Base-by-base conservation (phyloP, 2,329 filamentous ascomycete genomes). In the Exophiala xenobiotica region DNA sequence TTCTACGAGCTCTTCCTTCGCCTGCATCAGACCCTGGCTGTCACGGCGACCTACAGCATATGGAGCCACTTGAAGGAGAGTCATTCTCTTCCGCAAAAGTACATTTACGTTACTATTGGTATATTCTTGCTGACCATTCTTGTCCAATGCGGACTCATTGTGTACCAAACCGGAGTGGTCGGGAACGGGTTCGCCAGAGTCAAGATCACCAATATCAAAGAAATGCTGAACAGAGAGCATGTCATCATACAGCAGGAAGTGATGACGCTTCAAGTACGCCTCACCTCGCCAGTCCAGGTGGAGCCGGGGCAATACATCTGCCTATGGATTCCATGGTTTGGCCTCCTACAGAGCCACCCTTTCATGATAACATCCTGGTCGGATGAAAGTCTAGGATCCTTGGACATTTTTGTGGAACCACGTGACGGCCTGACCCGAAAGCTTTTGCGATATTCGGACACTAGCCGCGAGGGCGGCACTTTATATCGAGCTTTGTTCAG, bases 381-480 rank as follows among this genome's bases (percentile, higher is more conserved):
- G 2, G 24, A 6, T n/a, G 48, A 43, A 11, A 56, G 49, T 35
- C 61, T 65, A 49, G 51, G 54, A n/a, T 61, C 51, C 19, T 39
- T 71, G 14, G 59, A 70, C 33, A 59, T 71, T 41, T 59, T 70
- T 8, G 59, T 70, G 2, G 39, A 69, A 49, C 58, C 63, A 46
- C 53, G 49, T n/a, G 24, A 49, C 44, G 61, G 65, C 37, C 59
- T 70, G 5, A 65, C 64, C 6, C 44, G 53, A 37, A 53, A 64
- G 40, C 55, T 71, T 45, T 38, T 62, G 38, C 38, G 29, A 42
- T 22, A 54, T 41, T 16, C 38, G 18, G 22, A 16, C 20, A n/a
- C 11, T 31, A 31, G 23, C n/a, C 50, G 35, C 16, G 23, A 53
- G 23, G 47, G 9, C 8, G 33, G 22, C 57, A 46, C n/a, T n/a